Conservation (phyloP, 306 rosid species). For the Arachis hypogaea region DNA sequence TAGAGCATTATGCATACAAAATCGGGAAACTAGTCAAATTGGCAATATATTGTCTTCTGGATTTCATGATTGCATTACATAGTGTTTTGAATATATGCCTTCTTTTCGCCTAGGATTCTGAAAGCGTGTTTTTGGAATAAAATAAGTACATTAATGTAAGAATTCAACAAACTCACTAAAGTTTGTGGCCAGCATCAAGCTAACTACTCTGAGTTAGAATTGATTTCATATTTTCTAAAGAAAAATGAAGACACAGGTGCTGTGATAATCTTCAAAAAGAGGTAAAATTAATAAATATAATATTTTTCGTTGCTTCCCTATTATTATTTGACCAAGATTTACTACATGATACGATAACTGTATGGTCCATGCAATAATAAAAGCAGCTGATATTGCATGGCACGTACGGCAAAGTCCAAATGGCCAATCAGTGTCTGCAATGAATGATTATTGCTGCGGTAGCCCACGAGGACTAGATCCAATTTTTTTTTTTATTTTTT, state of each 20-base stretch:
- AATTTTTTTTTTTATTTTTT: not conserved
- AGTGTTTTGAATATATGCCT: not conserved
- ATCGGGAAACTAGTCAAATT: slow-evolving; percentile 25
- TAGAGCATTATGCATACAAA: slow-evolving; percentile 13
- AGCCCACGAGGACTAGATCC: slow-evolving; percentile 31
- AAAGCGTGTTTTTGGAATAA: no score
- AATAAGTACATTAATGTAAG: no score
- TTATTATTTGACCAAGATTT: no score
- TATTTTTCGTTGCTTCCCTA: no score
- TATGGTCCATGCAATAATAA: slow-evolving; percentile 1
- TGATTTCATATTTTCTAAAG: no score
- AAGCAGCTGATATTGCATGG: not conserved
- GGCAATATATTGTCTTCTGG: slow-evolving; percentile 9
- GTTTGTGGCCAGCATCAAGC: no score
- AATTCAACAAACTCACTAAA: no score
- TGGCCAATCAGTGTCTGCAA: slow-evolving; percentile 17
- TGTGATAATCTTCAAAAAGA: no score
- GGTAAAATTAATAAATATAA: no score
- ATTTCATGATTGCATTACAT: not conserved
- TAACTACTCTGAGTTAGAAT: no score
- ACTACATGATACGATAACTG: no score
- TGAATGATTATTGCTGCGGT: slow-evolving; percentile 42
- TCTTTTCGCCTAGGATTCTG: slow-evolving; percentile 18
- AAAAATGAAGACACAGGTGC: no score
- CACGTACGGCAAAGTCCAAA: not conserved